These are phyloP conservation scores for Septoria petroselini DNA, from an alignment of 2,329 filamentous ascomycete genomes.

Conservation along the genomic window DNA sequence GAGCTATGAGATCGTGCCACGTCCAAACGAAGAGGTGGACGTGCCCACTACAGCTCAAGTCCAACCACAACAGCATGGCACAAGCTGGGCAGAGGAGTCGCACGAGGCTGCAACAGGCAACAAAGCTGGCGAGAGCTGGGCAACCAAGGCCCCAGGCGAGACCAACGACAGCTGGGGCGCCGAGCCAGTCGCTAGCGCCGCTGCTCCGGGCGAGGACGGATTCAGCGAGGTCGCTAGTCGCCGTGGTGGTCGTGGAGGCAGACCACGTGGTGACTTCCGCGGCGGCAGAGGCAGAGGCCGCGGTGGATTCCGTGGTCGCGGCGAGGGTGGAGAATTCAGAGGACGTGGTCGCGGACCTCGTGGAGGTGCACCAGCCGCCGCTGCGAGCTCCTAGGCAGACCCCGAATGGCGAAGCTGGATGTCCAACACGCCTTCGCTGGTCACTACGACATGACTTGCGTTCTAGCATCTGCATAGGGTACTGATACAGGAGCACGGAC, in stretches of 20 bases:
- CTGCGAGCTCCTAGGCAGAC: slow-evolving; percentile 24
- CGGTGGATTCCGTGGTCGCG: slow-evolving; percentile 46
- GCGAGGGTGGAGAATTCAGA: slow-evolving; percentile 28
- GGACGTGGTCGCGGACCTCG: slow-evolving; percentile 28
- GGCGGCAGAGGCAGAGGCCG: slow-evolving; percentile 36
- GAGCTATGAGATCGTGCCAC: slow-evolving; percentile 72
- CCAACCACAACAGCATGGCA: slow-evolving; percentile 51
- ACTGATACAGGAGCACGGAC: slow-evolving; percentile 10
- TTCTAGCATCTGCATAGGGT: slow-evolving; percentile 16
- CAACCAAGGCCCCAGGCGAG: slow-evolving; percentile 43
- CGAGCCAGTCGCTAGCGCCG: slow-evolving; percentile 23
- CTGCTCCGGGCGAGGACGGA: slow-evolving; percentile 53
- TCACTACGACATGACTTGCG: slow-evolving; percentile 3
- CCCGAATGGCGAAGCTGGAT: not conserved
- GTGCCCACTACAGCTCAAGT: slow-evolving; percentile 57
- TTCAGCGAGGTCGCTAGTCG: slow-evolving; percentile 62
- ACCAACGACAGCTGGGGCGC: slow-evolving; percentile 22
- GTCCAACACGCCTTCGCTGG: not conserved
- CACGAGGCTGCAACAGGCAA: slow-evolving; percentile 32
- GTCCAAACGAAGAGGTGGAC: slow-evolving; percentile 72
- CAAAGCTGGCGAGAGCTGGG: slow-evolving; percentile 35
- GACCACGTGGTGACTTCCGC: slow-evolving; percentile 24
- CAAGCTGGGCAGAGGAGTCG: slow-evolving; percentile 78
- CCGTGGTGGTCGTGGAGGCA: slow-evolving; percentile 38
- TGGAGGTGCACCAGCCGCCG: slow-evolving; percentile 24